These are phyloP conservation scores for Ogataea henricii DNA, from an alignment of 805 yeast genomes.

Conservation along the genomic window DNA sequence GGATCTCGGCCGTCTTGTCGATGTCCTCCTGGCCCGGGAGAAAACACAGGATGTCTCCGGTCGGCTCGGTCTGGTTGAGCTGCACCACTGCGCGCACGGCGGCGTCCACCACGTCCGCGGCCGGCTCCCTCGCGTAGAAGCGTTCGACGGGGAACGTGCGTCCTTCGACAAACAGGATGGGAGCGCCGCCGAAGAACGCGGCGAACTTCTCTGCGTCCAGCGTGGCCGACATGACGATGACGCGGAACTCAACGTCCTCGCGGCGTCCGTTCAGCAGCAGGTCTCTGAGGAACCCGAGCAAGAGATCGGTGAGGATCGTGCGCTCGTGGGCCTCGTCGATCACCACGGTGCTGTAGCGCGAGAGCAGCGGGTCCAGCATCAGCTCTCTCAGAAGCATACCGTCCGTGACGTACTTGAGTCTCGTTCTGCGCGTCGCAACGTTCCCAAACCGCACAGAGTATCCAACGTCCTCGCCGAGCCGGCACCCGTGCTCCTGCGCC, in stretches of 20 bases:
- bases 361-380: constrained; percentile 68
- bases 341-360: constrained; percentile 71
- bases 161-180: constrained; percentile 88
- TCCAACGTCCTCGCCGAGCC: constrained; percentile 81
- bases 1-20: constrained; percentile 71
- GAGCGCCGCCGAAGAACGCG: constrained; percentile 72
- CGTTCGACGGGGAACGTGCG: constrained; percentile 83
- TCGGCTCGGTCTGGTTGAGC: constrained; percentile 73
- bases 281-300: constrained; percentile 84
- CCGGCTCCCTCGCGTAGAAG: constrained; percentile 59
- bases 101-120: constrained; percentile 84
- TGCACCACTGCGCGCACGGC: constrained; percentile 74
- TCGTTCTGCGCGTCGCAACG: constrained; percentile 56
- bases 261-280: constrained; percentile 51
- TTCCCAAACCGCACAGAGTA: constrained; percentile 92
- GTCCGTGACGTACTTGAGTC: constrained; percentile 85
- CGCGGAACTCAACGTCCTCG: constrained; percentile 52
- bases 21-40: constrained; percentile 98
- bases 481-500: constrained; percentile 80
- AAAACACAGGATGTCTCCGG: constrained; percentile 91
- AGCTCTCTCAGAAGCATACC: constrained; percentile 95
- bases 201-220: constrained; percentile 88
- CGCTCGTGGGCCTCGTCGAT: constrained; percentile 98
- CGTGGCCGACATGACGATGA: constrained; percentile 95
- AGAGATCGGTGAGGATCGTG: constrained; percentile 85